A percentile compares a stretch with the other conserved stretches of the same genome.
Evolutionary conservation across 164 flowering plant genomes (phyloP).

Genomic region (Nymphaea thermarum): DNA sequence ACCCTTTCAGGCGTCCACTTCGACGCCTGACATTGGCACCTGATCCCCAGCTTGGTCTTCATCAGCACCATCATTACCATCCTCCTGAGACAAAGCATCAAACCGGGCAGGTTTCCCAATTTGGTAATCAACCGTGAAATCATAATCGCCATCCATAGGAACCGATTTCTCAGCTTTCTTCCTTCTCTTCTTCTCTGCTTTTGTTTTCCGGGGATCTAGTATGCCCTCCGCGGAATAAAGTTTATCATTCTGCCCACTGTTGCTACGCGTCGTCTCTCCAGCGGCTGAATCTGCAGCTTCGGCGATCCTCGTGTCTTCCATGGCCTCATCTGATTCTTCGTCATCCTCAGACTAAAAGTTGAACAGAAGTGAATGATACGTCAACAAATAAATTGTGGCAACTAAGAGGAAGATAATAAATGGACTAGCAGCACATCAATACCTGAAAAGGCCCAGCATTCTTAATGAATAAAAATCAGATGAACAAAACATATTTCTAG

Average conservation of each 20-base stretch:
- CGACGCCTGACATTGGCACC: slow-evolving; percentile 11
- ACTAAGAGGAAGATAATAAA: no score
- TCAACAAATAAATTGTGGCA: not conserved
- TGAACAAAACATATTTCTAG: no score
- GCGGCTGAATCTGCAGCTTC: slow-evolving; percentile 10
- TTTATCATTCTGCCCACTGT: slow-evolving; percentile 57
- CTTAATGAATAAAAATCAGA: no score
- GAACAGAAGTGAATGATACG: not conserved
- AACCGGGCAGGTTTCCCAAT: slow-evolving; percentile 28
- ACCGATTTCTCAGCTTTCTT: slow-evolving; percentile 22
- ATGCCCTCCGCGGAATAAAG: slow-evolving; percentile 72
- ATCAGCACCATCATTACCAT: slow-evolving; percentile 2
- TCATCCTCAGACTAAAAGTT: slow-evolving; percentile 7
- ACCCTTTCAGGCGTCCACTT: slow-evolving; percentile 4
- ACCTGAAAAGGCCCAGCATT: no score
- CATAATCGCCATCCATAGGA: slow-evolving; percentile 55
- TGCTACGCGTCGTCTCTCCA: slow-evolving; percentile 18
- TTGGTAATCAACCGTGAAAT: slow-evolving; percentile 66
- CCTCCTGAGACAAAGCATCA: slow-evolving; percentile 18
- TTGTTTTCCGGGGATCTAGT: slow-evolving; percentile 49
- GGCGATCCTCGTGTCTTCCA: slow-evolving; percentile 37
- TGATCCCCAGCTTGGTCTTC: slow-evolving; percentile 10
- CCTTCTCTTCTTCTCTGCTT: slow-evolving; percentile 67
- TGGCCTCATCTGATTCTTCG: slow-evolving; percentile 19
- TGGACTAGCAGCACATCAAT: no score